phyloP scores from a whole-genome alignment of 225 moss, liverwort and hornwort genomes.

The Lunularia cruciata region DNA sequence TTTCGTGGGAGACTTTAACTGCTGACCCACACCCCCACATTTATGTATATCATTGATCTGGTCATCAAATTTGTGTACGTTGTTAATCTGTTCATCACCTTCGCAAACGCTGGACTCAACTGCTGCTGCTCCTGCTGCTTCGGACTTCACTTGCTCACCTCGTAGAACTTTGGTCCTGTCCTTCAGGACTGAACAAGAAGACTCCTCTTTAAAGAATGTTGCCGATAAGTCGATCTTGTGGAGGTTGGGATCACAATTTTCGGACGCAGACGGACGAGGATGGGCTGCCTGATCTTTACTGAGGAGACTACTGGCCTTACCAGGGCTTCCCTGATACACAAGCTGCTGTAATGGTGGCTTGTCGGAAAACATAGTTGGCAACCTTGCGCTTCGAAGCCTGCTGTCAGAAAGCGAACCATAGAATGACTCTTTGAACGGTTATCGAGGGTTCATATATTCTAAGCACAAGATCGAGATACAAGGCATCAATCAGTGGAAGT shows the following conservation, averaged over 20 bases:
- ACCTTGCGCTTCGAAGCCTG: not conserved
- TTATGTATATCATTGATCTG: not conserved
- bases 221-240: not conserved
- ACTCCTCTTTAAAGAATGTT: slow-evolving; percentile 14
- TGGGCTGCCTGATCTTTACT: not conserved
- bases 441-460: too few species aligned
- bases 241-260: slow-evolving; percentile 48
- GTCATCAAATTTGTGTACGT: too few species aligned
- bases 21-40: not conserved
- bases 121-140: slow-evolving; percentile 1
- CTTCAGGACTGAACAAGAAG: not conserved
- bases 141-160: not conserved
- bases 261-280: slow-evolving; percentile 12
- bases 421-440: too few species aligned
- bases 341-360: slow-evolving; percentile 24
- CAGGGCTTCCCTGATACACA: slow-evolving; percentile 23
- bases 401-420: not conserved
- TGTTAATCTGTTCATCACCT: not conserved
- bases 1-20: slow-evolving; percentile 36
- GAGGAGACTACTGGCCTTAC: not conserved
- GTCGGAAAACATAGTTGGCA: slow-evolving; percentile 29
- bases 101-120: not conserved
- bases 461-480: not conserved
- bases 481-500: not conserved
- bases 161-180: not conserved